These are phyloP conservation scores for Coemansia erecta DNA, from an alignment of 192 early-diverging fungal species.

Conservation along the genomic window DNA sequence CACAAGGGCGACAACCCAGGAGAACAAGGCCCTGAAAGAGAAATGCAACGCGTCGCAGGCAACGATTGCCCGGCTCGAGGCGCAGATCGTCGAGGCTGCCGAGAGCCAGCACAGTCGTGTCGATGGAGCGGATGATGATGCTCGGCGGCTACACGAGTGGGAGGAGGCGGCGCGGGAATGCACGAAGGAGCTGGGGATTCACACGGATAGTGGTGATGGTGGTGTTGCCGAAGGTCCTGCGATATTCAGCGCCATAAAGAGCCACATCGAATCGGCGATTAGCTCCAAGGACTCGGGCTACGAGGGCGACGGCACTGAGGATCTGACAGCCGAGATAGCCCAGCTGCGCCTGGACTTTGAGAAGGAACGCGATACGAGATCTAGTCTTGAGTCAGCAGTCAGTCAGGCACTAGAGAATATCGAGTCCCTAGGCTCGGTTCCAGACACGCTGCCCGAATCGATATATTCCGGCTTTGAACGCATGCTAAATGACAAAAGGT, in stretches of 20 bases:
- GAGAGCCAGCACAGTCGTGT: conserved; percentile 10
- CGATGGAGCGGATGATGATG: neutral
- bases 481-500: conserved; percentile 2
- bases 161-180: conserved; percentile 34
- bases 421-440: too few relatives aligned
- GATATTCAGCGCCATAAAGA: conserved; percentile 16
- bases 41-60: conserved; percentile 5
- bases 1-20: conserved; percentile 9
- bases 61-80: conserved; percentile 18
- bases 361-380: conserved; percentile 14
- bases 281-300: neutral
- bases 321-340: conserved; percentile 19
- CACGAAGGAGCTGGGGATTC: conserved; percentile 22
- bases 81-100: conserved; percentile 23
- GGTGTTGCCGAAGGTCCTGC: conserved; percentile 12
- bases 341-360: conserved; percentile 26
- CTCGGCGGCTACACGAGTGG: conserved; percentile 26
- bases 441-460: conserved; percentile 12
- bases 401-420: neutral
- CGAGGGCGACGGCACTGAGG: neutral
- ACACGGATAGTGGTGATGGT: conserved; percentile 9
- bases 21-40: neutral
- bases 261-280: neutral
- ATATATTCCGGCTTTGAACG: conserved; percentile 30
- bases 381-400: conserved; percentile 15